Evolutionary conservation across 1,139 yeast genomes (phyloP), one percentile per base, ranked within the genome.

Genomic region (Yamadazyma sp.): DNA sequence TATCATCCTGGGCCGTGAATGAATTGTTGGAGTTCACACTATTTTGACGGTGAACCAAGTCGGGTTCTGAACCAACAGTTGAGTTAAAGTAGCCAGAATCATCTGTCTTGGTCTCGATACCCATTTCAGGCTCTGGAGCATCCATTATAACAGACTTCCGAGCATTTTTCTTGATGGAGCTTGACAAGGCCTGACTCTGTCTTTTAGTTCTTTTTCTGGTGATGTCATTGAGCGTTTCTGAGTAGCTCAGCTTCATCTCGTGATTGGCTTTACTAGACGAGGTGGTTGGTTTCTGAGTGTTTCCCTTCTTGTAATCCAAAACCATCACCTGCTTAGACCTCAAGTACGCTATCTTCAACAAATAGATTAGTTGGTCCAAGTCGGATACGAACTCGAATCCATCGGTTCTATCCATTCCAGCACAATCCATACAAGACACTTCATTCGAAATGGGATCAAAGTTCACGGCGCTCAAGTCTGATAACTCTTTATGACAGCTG

Each of bases 331-430:
- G 74, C 50, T 78, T 80, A 2, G 96, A 83, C 42, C 97, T 73
- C 6, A 84, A 78, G 35, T 89, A 69, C 0, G 97, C 97, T 48
- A 92, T 89, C 52, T 86, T 85, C 47, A 90, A 67, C 35, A 92
- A 64, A 56, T 80, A 88, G 18, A 83, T 70, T 55, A 88, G 75
- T 59, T 92, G 97, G 15, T 78, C 61, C 35, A 88, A 71, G 44
- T 81, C 83, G 4, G 87, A 73, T 1, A 89, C 81, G n/a, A 62
- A 54, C 33, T 67, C 73, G 55, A 90, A 88, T 0, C 88, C 89
- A 0, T 67, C 51, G 14, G 62, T 57, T 0, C 79, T 69, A 24
- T 13, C 36, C 6, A 24, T 28, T 7, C 72, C 51, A 0, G 78
- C 70, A 60, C 95, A 85, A 20, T 74, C 67, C 1, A 74, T 69